Evolutionary conservation across 1,139 yeast genomes (phyloP).

Genomic region (Sugiyamaella grinbergsii): DNA sequence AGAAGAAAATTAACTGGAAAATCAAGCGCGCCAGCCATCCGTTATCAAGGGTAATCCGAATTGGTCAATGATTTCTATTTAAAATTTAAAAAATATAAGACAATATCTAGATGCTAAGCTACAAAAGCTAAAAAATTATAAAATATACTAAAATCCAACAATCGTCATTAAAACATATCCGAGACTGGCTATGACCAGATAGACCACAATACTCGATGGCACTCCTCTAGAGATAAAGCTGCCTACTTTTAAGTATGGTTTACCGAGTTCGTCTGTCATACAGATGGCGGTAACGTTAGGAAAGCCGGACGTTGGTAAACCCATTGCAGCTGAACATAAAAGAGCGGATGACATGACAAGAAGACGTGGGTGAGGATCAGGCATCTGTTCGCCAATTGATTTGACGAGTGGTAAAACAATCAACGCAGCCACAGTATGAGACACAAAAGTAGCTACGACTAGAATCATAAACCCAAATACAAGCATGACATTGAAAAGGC

Average conservation of each 20-base stretch:
- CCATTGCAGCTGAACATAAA: conserved; percentile 92
- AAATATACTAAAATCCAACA: conserved; percentile 44
- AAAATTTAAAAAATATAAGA: neutral
- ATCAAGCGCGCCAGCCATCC: conserved; percentile 5
- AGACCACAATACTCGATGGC: conserved; percentile 77
- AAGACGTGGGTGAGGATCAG: conserved; percentile 67
- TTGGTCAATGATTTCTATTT: neutral
- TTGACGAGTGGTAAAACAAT: conserved; percentile 86
- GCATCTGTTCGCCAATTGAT: conserved; percentile 76
- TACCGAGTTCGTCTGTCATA: conserved; percentile 86
- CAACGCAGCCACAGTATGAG: conserved; percentile 94
- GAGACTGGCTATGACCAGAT: conserved; percentile 66
- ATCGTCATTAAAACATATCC: conserved; percentile 75
- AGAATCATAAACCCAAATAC: conserved; percentile 78
- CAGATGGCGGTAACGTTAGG: conserved; percentile 96
- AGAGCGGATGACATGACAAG: conserved; percentile 83
- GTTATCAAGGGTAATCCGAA: conserved; percentile 2
- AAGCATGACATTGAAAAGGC: conserved; percentile 67
- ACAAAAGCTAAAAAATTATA: neutral
- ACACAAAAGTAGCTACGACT: conserved; percentile 87
- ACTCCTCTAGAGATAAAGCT: conserved; percentile 86
- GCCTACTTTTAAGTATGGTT: conserved; percentile 77
- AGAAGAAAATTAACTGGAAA: conserved; percentile 1
- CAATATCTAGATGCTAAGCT: conserved; percentile 3
- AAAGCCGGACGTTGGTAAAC: conserved; percentile 93